A percentile compares a stretch with the other conserved stretches of the same genome.
These are phyloP conservation scores for Clarkia xantiana DNA, from an alignment of 345 rosid genomes.

Conservation along the genomic window DNA sequence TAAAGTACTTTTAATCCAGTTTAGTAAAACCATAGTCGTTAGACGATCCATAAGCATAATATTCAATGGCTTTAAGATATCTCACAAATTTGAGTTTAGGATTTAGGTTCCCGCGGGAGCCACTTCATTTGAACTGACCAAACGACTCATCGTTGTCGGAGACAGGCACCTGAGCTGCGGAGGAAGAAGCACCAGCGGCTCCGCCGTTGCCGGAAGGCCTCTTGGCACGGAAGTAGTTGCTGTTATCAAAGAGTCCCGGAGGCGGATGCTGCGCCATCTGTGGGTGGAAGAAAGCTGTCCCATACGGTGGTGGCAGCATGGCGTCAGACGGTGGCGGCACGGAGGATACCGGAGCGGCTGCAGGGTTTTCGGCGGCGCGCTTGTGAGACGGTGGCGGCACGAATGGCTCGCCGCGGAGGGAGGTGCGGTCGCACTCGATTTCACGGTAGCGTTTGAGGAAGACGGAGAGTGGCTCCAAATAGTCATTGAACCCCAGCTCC, in stretches of 20 bases:
- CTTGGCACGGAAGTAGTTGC: constrained; percentile 1
- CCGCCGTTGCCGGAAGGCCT: background rate
- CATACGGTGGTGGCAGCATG: background rate
- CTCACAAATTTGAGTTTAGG: too few species aligned
- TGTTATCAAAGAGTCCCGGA: background rate
- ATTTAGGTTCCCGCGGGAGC: too few species aligned
- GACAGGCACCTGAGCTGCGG: background rate
- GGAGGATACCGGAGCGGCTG: background rate
- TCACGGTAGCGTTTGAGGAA: constrained; percentile 13
- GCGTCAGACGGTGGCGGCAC: background rate
- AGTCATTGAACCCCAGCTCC: constrained; percentile 16
- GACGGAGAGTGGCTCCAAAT: constrained; percentile 13
- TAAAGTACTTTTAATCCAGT: too few species aligned
- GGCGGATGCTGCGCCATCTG: background rate
- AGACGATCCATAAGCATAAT: too few species aligned
- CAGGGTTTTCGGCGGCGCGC: constrained; percentile 4
- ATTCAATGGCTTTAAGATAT: too few species aligned
- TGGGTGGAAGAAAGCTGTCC: background rate
- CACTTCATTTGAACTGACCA: constrained; percentile 6
- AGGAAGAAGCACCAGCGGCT: background rate
- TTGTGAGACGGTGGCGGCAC: too few species aligned
- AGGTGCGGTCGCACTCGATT: constrained; percentile 12
- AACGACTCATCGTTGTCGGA: background rate
- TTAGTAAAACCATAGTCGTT: too few species aligned
- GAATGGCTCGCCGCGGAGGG: constrained; percentile 5